Evolutionary conservation across 768 basidiomycete genomes (phyloP).

Genomic region (Phlebiopsis flavidoalba): DNA sequence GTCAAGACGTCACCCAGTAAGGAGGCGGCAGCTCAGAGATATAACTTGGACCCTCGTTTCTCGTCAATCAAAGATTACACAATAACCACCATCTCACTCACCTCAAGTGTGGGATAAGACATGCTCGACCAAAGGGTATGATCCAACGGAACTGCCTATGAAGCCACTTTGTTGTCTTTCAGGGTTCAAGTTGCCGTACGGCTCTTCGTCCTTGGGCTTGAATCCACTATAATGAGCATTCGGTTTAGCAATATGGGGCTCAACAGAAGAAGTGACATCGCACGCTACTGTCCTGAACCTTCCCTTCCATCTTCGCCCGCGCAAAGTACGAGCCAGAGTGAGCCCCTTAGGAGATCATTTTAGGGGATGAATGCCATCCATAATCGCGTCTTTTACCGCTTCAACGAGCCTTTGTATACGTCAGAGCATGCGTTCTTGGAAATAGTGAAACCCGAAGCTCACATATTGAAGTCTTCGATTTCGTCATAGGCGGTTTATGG

Average conservation of each 20-base stretch:
- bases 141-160: constrained; percentile 87
- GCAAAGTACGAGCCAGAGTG: constrained; percentile 91
- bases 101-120: constrained; percentile 88
- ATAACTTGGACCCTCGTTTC: constrained; percentile 51
- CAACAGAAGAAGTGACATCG: constrained; percentile 25
- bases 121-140: constrained; percentile 85
- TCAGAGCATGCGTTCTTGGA: constrained; percentile 4
- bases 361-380: constrained; percentile 80
- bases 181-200: constrained; percentile 86
- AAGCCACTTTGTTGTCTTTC: constrained; percentile 86
- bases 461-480: constrained; percentile 70
- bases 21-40: constrained; percentile 88
- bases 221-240: constrained; percentile 57
- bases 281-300: constrained; percentile 78
- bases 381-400: constrained; percentile 63
- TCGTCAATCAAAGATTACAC: not conserved
- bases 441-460: constrained; percentile 23
- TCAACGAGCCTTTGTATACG: constrained; percentile 48
- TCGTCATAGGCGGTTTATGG: constrained; percentile 71
- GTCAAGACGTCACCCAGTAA: constrained; percentile 68
- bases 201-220: constrained; percentile 90
- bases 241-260: not conserved
- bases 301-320: constrained; percentile 72
- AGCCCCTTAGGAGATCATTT: constrained; percentile 89
- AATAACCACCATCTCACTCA: constrained; percentile 23